Conservation (phyloP, 1,139 yeast species). For the Candida neerlandica region DNA sequence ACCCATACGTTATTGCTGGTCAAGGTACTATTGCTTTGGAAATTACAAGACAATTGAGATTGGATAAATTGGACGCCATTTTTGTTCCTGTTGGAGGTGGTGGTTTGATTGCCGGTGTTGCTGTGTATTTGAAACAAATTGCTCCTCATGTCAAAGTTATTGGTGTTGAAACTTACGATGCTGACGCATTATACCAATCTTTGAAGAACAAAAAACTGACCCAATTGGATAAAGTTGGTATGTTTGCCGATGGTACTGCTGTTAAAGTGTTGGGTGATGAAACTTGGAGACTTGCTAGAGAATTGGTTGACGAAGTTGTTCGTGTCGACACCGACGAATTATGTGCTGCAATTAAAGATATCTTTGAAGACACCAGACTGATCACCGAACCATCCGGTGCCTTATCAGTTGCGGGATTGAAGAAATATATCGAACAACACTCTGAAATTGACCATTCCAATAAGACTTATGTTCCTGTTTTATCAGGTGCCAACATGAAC, state of each 20-base stretch:
- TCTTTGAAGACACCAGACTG: slow-evolving; percentile 92
- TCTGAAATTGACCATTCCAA: slow-evolving; percentile 72
- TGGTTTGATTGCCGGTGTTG: slow-evolving; percentile 90
- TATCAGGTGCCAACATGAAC: slow-evolving; percentile 98
- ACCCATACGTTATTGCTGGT: slow-evolving; percentile 98
- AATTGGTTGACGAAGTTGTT: slow-evolving; percentile 85
- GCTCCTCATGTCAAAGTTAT: slow-evolving; percentile 97
- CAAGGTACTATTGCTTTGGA: slow-evolving; percentile 98
- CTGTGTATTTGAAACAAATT: slow-evolving; percentile 83
- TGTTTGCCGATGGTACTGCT: slow-evolving; percentile 99
- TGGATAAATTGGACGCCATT: slow-evolving; percentile 78
- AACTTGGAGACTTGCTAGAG: slow-evolving; percentile 78
- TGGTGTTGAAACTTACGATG: slow-evolving; percentile 96
- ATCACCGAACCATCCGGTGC: slow-evolving; percentile 98
- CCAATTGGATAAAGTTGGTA: slow-evolving; percentile 72
- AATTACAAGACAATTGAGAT: slow-evolving; percentile 79
- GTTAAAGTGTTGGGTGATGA: slow-evolving; percentile 89
- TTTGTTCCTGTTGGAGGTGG: slow-evolving; percentile 98
- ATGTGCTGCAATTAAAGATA: slow-evolving; percentile 96
- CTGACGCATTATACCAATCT: slow-evolving; percentile 87
- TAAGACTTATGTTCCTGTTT: slow-evolving; percentile 77
- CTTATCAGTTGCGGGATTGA: slow-evolving; percentile 90
- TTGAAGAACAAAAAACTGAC: slow-evolving; percentile 57
- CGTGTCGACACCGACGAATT: slow-evolving; percentile 91
- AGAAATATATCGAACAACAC: slow-evolving; percentile 69